phyloP scores from a whole-genome alignment of 176 grass and related monocot species.

The Pontederia paniculata region DNA sequence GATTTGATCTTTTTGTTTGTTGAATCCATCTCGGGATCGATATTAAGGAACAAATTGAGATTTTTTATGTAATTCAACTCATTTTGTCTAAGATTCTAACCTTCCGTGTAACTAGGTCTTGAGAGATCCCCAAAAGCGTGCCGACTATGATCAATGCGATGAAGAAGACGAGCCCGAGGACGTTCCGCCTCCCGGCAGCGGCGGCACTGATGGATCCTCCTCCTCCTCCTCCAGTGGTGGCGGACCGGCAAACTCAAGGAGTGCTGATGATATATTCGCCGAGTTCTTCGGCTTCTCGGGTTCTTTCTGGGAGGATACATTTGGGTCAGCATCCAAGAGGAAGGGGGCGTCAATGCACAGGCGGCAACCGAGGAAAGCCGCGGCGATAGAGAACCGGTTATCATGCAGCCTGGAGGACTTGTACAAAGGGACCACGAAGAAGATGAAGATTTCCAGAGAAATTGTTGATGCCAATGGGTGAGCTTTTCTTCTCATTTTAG shows the following conservation, averaged over 20 bases:
- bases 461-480: slow-evolving; percentile 2
- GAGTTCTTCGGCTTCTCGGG: too few species aligned
- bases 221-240: background rate
- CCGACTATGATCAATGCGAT: slow-evolving; percentile 7
- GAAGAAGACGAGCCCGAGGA: slow-evolving; percentile 2
- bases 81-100: too few species aligned
- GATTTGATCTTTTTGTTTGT: too few species aligned
- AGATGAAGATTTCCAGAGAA: slow-evolving; percentile 11
- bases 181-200: background rate
- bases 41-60: too few species aligned
- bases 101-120: background rate
- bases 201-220: background rate
- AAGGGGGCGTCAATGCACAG: background rate
- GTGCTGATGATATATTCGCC: slow-evolving; percentile 7
- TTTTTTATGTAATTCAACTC: too few species aligned
- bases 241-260: slow-evolving; percentile 1
- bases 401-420: slow-evolving; percentile 10
- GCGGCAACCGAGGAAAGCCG: background rate
- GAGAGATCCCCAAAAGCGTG: slow-evolving; percentile 10
- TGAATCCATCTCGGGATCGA: too few species aligned
- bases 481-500: background rate
- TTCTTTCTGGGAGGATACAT: background rate
- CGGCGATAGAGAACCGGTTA: background rate
- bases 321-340: background rate
- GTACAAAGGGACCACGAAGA: slow-evolving; percentile 5